Evolutionary conservation across 768 basidiomycete species (phyloP).

Genomic region (Holtermannia corniformis): DNA sequence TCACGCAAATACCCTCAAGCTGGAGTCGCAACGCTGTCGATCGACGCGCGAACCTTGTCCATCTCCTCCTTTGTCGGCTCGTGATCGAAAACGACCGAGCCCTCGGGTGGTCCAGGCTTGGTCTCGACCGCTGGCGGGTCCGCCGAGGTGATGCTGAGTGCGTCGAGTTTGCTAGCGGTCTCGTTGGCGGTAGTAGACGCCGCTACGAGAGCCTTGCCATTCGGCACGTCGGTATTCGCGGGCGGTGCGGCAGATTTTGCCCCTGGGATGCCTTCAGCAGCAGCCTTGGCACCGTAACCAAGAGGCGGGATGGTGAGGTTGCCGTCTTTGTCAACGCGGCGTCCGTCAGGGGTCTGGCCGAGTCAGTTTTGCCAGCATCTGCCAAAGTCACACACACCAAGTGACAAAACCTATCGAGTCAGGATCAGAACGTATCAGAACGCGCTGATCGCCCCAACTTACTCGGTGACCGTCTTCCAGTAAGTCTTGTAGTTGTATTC

Average conservation of each 20-base stretch:
- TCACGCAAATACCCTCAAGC: no score
- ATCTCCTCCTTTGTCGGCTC: conserved; percentile 29
- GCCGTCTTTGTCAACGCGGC: conserved; percentile 33
- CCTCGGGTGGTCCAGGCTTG: conserved; percentile 29
- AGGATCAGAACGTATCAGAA: neutral
- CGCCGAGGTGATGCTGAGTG: neutral
- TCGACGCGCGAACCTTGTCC: no score
- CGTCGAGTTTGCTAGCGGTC: neutral
- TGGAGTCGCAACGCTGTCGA: no score
- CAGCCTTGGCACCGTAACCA: conserved; percentile 38
- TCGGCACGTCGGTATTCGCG: neutral
- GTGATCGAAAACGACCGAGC: conserved; percentile 37
- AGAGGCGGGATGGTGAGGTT: conserved; percentile 27
- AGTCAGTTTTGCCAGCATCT: neutral
- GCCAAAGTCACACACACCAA: conserved; percentile 1
- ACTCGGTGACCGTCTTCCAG: conserved; percentile 70
- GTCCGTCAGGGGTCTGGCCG: conserved; percentile 29
- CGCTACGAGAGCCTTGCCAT: neutral
- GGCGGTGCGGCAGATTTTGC: neutral
- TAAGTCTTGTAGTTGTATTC: conserved; percentile 65
- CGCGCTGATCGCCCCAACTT: conserved; percentile 22
- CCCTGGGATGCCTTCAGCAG: conserved; percentile 19
- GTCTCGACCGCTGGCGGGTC: neutral
- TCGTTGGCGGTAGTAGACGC: neutral
- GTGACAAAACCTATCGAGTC: conserved; percentile 25